phyloP scores from a whole-genome alignment of 2,329 filamentous ascomycete species.

The Bisporella sp. region DNA sequence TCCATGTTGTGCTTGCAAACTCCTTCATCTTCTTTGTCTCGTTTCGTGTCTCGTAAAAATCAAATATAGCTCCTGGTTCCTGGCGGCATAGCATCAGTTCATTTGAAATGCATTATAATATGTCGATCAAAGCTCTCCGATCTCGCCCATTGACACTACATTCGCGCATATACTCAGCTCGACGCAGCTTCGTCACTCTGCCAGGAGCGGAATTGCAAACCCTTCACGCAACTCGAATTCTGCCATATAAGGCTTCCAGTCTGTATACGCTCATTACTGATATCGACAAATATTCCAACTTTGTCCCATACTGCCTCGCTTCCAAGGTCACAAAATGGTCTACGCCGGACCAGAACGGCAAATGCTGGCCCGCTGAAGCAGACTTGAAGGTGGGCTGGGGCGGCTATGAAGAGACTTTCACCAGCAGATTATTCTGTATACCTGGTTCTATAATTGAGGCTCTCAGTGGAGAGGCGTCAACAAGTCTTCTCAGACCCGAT shows the following conservation, averaged over 20 bases:
- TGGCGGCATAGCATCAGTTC: no score
- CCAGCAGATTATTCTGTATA: conserved; percentile 70
- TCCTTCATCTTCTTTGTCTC: no score
- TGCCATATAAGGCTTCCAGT: conserved; percentile 63
- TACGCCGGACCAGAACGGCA: conserved; percentile 36
- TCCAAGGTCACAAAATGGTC: conserved; percentile 75
- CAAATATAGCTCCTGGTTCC: no score
- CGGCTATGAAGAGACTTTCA: conserved; percentile 76
- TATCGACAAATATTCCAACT: conserved; percentile 73
- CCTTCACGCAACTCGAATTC: conserved; percentile 65
- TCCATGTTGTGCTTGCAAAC: no score
- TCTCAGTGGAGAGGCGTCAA: conserved; percentile 52
- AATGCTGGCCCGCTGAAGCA: conserved; percentile 64
- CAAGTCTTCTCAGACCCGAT: conserved; percentile 32
- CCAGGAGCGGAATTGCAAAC: conserved; percentile 43
- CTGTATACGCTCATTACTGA: conserved; percentile 87
- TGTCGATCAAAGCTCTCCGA: not conserved
- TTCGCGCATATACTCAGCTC: conserved; percentile 5
- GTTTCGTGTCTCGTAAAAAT: no score
- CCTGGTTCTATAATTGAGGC: conserved; percentile 70
- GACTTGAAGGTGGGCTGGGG: conserved; percentile 82
- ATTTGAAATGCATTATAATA: no score
- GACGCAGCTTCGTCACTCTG: conserved; percentile 37
- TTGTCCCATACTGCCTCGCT: conserved; percentile 84
- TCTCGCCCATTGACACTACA: conserved; percentile 4